These are phyloP conservation scores for Cercospora beticola DNA, from an alignment of 2,329 filamentous ascomycete species.

Conservation along the genomic window DNA sequence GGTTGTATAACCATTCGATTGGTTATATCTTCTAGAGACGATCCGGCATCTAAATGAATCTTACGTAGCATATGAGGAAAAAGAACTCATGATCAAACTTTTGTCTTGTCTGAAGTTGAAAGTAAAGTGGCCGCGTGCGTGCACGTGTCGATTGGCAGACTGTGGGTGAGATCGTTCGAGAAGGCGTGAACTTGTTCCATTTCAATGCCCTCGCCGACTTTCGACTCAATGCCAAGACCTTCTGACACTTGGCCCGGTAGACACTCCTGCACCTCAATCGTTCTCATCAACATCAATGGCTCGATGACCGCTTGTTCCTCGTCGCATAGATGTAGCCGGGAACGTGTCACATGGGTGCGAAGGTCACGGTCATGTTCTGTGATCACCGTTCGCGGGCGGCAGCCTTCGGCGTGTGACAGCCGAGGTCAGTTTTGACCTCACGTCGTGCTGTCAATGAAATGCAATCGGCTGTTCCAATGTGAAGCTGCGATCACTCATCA, in stretches of 20 bases:
- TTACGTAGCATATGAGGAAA: constrained; percentile 1
- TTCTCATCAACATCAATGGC: no score
- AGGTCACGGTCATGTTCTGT: neutral
- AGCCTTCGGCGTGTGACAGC: neutral
- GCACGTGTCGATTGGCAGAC: neutral
- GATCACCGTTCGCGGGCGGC: neutral
- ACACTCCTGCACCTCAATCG: no score
- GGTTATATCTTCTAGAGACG: constrained; percentile 32
- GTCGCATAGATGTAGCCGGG: no score
- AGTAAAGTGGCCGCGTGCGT: neutral
- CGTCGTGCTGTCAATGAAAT: neutral
- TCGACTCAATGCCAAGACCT: neutral
- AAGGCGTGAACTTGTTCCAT: no score
- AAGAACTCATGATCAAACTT: neutral
- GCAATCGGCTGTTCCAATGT: neutral
- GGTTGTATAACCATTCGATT: constrained; percentile 32
- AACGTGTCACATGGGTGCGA: neutral
- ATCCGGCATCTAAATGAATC: neutral
- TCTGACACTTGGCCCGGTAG: neutral
- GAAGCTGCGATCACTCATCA: no score
- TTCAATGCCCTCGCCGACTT: no score
- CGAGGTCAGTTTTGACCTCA: constrained; percentile 1
- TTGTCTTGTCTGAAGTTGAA: neutral
- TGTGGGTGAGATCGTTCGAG: neutral
- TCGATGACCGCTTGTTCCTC: no score